Evolutionary conservation across 1,284 basidiomycete species (phyloP).

Genomic region (Marasmius oreades): DNA sequence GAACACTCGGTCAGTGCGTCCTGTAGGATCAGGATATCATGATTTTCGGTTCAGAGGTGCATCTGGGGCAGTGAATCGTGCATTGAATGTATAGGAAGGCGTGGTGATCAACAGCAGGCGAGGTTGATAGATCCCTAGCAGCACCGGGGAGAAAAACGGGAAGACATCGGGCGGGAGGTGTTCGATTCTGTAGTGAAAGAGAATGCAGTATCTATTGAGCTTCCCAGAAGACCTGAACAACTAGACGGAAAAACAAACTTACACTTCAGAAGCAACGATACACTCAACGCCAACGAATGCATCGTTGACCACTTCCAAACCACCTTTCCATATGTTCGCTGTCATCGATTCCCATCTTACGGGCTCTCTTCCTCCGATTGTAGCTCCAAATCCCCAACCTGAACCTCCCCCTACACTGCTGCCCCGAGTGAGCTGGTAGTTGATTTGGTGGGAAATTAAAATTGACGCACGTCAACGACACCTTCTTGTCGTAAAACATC

Average conservation of each 20-base stretch:
- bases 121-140: conserved; percentile 85
- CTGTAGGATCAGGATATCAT: conserved; percentile 73
- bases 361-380: conserved; percentile 12
- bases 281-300: conserved; percentile 76
- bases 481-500: conserved; percentile 57
- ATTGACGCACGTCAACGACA: conserved; percentile 55
- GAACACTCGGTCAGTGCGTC: conserved; percentile 71
- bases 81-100: conserved; percentile 88
- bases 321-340: conserved; percentile 80
- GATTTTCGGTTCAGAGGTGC: conserved; percentile 28
- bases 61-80: conserved; percentile 71
- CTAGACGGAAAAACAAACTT: too few species aligned
- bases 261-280: conserved; percentile 87
- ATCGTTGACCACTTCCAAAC: conserved; percentile 73
- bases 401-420: too few species aligned
- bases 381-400: neutral
- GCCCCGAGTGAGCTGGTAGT: conserved; percentile 45
- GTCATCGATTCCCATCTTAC: conserved; percentile 74
- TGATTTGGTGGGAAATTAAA: conserved; percentile 2
- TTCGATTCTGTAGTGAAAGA: conserved; percentile 69
- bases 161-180: conserved; percentile 75
- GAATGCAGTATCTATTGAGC: too few species aligned
- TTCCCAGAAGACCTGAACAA: too few species aligned
- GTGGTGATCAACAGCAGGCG: conserved; percentile 82
- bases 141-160: conserved; percentile 73